A percentile compares a stretch with the other conserved stretches of the same genome.
Conservation (phyloP, 306 rosid genomes). For the Ceratonia siliqua region DNA sequence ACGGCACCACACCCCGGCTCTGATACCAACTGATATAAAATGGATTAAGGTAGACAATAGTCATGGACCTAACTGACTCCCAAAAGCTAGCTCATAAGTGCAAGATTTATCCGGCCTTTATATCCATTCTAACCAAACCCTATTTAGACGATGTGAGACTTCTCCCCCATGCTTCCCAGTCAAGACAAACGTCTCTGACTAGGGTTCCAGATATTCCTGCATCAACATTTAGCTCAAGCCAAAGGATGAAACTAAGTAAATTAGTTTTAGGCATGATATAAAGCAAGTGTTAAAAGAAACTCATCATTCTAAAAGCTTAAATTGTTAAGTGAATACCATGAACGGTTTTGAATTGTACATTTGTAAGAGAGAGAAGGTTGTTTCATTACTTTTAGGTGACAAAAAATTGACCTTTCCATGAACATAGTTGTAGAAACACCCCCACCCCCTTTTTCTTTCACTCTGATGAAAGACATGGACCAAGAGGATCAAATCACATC, state of each 20-base stretch:
- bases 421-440: neutral
- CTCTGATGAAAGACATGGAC: constrained; percentile 32
- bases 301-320: neutral
- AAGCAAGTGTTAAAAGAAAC: constrained; percentile 1
- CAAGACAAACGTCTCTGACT: no score
- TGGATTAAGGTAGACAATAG: no score
- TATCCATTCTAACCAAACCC: no score
- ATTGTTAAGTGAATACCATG: constrained; percentile 15
- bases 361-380: neutral
- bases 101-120: no score
- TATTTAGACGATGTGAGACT: no score
- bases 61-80: no score
- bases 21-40: no score
- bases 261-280: neutral
- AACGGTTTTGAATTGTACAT: neutral
- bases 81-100: no score
- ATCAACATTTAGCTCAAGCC: neutral
- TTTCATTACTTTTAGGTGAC: constrained; percentile 8
- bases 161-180: no score
- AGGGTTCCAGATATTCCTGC: no score
- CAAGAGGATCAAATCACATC: constrained; percentile 25
- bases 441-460: constrained; percentile 1
- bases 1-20: no score
- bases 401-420: constrained; percentile 11
- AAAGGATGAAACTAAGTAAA: neutral